Evolutionary conservation across 495 filamentous ascomycete genomes (phyloP).

Genomic region (Penicillium subrubescens): DNA sequence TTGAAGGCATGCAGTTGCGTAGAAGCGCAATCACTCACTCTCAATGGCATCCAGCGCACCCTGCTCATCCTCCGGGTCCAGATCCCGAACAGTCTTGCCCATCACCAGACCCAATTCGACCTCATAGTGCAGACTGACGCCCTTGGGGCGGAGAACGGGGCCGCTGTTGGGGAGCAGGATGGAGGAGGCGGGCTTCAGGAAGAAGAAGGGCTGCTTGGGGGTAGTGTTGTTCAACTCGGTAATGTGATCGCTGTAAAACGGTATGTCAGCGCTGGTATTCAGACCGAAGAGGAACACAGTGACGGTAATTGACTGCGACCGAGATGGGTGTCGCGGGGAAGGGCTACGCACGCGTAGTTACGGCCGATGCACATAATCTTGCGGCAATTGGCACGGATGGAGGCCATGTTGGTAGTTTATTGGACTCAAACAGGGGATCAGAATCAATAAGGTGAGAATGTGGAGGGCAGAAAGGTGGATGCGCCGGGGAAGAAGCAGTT

Average conservation of each 20-base stretch:
- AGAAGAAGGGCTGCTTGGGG: constrained; percentile 96
- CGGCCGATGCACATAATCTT: constrained; percentile 97
- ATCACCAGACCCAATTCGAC: constrained; percentile 90
- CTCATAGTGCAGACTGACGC: constrained; percentile 89
- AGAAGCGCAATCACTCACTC: constrained; percentile 31
- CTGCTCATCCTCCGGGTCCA: constrained; percentile 64
- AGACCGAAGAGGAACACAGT: not conserved
- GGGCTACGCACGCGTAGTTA: constrained; percentile 83
- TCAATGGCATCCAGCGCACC: constrained; percentile 52
- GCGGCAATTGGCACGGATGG: constrained; percentile 60
- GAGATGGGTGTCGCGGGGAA: not conserved
- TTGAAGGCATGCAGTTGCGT: not conserved
- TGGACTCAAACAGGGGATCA: not conserved
- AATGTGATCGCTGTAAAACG: constrained; percentile 76
- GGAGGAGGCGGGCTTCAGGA: constrained; percentile 87
- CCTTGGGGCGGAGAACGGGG: constrained; percentile 79
- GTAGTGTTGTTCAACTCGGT: constrained; percentile 82
- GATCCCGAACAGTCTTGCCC: constrained; percentile 72
- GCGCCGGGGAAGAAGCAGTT: not conserved
- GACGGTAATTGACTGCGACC: not conserved
- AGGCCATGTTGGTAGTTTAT: constrained; percentile 31
- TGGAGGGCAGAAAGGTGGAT: not conserved
- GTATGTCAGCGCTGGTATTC: constrained; percentile 9
- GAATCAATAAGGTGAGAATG: constrained; percentile 1
- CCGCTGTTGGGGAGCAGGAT: constrained; percentile 77